Conservation (phyloP, 768 basidiomycete species). For the Gymnopilus junonius region DNA sequence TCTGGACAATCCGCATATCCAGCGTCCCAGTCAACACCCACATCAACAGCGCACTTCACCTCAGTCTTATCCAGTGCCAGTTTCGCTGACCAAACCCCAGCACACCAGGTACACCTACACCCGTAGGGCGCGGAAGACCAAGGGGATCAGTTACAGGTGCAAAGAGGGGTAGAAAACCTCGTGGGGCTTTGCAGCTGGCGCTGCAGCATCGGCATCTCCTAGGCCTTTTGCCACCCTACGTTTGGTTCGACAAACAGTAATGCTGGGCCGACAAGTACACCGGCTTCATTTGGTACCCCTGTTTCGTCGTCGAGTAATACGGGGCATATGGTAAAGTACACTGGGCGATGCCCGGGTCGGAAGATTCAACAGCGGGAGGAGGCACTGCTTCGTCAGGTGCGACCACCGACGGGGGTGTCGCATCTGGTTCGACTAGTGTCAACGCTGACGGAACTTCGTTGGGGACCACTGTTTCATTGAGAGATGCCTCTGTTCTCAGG, state of each 20-base stretch:
- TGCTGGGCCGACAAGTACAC: conserved; percentile 1
- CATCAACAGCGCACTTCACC: conserved; percentile 15
- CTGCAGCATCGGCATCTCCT: conserved; percentile 33
- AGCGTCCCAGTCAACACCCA: conserved; percentile 1
- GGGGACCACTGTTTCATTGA: neutral
- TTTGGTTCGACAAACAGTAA: neutral
- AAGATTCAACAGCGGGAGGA: neutral
- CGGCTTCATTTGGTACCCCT: conserved; percentile 8
- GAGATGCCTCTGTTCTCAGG: neutral
- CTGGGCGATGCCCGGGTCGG: conserved; percentile 34
- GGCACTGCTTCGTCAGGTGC: neutral
- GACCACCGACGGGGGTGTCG: neutral
- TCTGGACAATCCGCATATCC: conserved; percentile 1
- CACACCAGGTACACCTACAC: conserved; percentile 30
- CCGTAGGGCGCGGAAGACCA: conserved; percentile 35
- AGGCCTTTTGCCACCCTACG: conserved; percentile 22
- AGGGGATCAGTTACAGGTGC: conserved; percentile 39
- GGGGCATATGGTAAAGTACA: conserved; percentile 42
- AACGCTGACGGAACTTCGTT: neutral
- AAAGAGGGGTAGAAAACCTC: conserved; percentile 54
- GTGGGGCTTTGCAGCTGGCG: conserved; percentile 31
- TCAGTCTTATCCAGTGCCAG: conserved; percentile 20
- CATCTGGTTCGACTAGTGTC: neutral
- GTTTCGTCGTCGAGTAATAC: conserved; percentile 7
- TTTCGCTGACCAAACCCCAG: conserved; percentile 14